Conservation (phyloP, 805 yeast species). For the Saturnispora gosingensis region DNA sequence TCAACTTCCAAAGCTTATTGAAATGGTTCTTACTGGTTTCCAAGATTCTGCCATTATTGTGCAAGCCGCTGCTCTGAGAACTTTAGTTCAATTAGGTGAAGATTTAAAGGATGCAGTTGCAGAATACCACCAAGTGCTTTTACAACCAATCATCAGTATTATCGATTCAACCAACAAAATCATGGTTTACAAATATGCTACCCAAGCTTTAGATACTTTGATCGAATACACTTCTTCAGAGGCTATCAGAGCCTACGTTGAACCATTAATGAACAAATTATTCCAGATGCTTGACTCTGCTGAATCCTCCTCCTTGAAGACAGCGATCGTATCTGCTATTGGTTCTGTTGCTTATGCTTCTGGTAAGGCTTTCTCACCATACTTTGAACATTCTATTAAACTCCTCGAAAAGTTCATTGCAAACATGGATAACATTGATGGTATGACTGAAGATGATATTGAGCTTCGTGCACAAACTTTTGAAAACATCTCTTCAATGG, state of each 20-base stretch:
- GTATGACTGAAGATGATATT: constrained; percentile 78
- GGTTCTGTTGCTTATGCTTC: constrained; percentile 97
- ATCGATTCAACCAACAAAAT: constrained; percentile 80
- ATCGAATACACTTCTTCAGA: constrained; percentile 87
- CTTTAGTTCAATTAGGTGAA: constrained; percentile 66
- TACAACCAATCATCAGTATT: constrained; percentile 79
- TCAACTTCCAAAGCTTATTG: constrained; percentile 65
- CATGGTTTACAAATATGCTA: constrained; percentile 82
- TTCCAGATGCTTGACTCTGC: constrained; percentile 75
- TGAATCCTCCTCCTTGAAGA: constrained; percentile 61
- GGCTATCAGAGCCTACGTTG: constrained; percentile 69
- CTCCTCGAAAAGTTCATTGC: constrained; percentile 75
- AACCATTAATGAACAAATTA: constrained; percentile 82
- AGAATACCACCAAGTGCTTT: constrained; percentile 68
- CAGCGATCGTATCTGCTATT: constrained; percentile 86
- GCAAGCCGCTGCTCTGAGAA: constrained; percentile 75
- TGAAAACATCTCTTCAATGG: constrained; percentile 91
- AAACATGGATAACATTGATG: constrained; percentile 56
- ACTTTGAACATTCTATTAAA: constrained; percentile 71
- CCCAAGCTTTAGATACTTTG: constrained; percentile 83
- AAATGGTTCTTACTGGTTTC: constrained; percentile 65
- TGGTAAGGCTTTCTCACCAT: constrained; percentile 81
- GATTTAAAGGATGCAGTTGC: constrained; percentile 83
- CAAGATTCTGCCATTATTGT: constrained; percentile 69
- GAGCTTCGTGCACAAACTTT: constrained; percentile 88